A percentile compares a stretch with the other conserved stretches of the same genome.
phyloP scores from a whole-genome alignment of 2,329 filamentous ascomycete species.

The Neofusicoccum umdonicola region DNA sequence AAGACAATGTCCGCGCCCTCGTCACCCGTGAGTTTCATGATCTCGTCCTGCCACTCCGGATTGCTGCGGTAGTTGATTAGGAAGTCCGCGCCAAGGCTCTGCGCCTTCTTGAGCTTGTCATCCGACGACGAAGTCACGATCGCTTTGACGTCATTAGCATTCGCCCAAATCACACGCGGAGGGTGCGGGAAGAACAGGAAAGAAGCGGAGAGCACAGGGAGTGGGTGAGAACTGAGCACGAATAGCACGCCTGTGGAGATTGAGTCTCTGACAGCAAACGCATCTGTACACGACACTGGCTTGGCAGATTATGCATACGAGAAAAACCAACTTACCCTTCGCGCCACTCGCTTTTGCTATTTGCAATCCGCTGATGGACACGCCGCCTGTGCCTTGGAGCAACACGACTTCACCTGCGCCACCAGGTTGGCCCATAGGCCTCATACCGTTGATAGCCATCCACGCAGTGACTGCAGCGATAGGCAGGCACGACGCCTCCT shows the following conservation, averaged over 20 bases:
- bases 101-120: conserved; percentile 41
- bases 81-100: conserved; percentile 56
- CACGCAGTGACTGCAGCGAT: conserved; percentile 64
- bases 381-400: conserved; percentile 46
- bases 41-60: conserved; percentile 60
- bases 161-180: background rate
- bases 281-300: background rate
- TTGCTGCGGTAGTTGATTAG: conserved; percentile 61
- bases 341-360: conserved; percentile 45
- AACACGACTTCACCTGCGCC: conserved; percentile 40
- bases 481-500: conserved; percentile 60
- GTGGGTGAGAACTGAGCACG: no score
- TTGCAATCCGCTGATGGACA: conserved; percentile 40
- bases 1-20: conserved; percentile 50
- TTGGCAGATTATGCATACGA: background rate
- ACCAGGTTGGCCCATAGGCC: conserved; percentile 52
- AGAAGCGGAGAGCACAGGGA: background rate
- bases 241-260: background rate
- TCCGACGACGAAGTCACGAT: conserved; percentile 36
- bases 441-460: conserved; percentile 63
- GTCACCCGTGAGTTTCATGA: conserved; percentile 46
- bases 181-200: background rate
- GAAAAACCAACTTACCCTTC: conserved; percentile 23
- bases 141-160: conserved; percentile 29
- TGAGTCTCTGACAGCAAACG: background rate